Base-by-base conservation (phyloP, 768 basidiomycete genomes). In the Thelephora ganbajun region DNA sequence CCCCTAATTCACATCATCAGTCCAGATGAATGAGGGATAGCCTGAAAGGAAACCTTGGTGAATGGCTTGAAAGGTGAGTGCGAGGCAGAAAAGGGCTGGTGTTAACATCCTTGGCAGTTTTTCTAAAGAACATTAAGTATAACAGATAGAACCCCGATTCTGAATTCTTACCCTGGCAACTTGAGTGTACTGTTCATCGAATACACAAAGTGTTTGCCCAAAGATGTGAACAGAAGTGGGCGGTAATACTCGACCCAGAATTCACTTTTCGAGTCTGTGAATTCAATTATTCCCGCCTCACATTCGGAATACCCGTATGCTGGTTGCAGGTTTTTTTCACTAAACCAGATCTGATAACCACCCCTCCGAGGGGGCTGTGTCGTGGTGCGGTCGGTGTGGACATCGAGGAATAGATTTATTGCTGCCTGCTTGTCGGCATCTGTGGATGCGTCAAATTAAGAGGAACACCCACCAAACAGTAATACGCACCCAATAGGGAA, bases 361-460 rank as follows among this genome's bases (percentile, higher is more conserved):
- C 80, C 73, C 0, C 86, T 74, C 2, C 74, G 69, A 2, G 70
- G 69, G 1, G 73, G 66, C 11, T 69, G 70, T 2, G 65, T 61
- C 33, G 69, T 69, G 0, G 71, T 71, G 33, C 71, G 72, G 44
- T 72, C 69, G 20, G 48, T 48, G 47, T 77, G 70, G 2, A 89
- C 73, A 34, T 92, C 88, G 2, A 98, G 78, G 63, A 98, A 98
- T n/a, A 97, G 74, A 63, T 99, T 92, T 60, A 97, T 99, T 5
- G 94, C 93, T 7, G 84, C 74, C 64, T 99, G 96, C 62, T 97
- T 98, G 66, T 97, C 96, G 5, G 88, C 90, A 59, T 99, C 94
- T 90, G 51, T 30, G 36, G 20, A 43, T 9, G 45, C 13, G 30
- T 34, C 6, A 13, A 11, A 35, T 43, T 35, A 50, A 26, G 18